Percentiles rank a stretch among this genome's conserved stretches.
Evolutionary conservation across 2,329 filamentous ascomycete species (phyloP).

Genomic region (Neonectria punicea): DNA sequence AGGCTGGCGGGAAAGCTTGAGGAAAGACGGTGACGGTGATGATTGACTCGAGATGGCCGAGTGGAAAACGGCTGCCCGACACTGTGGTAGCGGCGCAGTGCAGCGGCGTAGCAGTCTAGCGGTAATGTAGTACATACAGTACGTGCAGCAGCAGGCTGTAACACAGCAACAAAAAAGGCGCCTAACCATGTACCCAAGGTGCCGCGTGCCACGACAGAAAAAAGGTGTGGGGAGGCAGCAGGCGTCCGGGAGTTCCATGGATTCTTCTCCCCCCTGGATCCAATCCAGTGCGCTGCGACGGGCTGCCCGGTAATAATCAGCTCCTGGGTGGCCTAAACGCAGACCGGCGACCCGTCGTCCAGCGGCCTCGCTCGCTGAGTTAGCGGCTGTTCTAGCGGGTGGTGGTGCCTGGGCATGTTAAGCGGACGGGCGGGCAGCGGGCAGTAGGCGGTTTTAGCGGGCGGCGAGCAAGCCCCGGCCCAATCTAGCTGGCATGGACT

Average conservation of each 20-base stretch:
- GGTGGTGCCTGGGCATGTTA: not conserved
- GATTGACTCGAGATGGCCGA: constrained; percentile 4
- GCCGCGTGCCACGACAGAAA: constrained; percentile 16
- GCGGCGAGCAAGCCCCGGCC: not conserved
- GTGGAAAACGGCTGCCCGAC: constrained; percentile 1
- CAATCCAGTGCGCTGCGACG: not conserved
- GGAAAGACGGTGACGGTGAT: constrained; percentile 19
- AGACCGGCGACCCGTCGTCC: not conserved
- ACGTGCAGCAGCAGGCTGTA: not conserved
- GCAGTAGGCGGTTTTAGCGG: not conserved
- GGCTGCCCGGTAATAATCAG: not conserved
- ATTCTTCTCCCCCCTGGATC: not conserved
- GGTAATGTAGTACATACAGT: constrained; percentile 4
- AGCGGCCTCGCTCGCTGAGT: not conserved
- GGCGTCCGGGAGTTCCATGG: not conserved
- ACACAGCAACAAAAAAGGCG: not conserved
- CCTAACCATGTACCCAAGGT: not conserved
- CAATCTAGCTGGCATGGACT: not conserved
- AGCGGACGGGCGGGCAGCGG: not conserved
- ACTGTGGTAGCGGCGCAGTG: not conserved
- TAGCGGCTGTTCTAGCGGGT: constrained; percentile 1
- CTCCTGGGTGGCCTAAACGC: not conserved
- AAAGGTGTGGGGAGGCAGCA: constrained; percentile 1
- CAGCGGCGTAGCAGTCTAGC: not conserved
- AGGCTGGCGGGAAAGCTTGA: not conserved